These are phyloP conservation scores for Fremontodendron californicum DNA, from an alignment of 345 rosid species.

Conservation along the genomic window DNA sequence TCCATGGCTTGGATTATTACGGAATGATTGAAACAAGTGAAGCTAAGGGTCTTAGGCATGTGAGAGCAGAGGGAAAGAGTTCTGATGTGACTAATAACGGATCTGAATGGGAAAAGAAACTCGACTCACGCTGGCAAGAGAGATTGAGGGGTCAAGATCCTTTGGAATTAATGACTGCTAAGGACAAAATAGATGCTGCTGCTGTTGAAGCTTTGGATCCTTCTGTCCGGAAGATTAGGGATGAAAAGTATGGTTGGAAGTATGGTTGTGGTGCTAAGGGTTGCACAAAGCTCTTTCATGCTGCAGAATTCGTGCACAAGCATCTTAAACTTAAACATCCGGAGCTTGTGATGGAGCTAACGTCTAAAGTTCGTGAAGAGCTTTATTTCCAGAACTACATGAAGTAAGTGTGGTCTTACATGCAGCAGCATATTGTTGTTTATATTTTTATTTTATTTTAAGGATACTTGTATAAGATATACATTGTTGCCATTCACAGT, in stretches of 20 bases:
- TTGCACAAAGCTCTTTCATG: slow-evolving; percentile 98
- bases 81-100: slow-evolving; percentile 47
- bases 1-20: slow-evolving; percentile 90
- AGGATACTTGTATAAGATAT: not conserved
- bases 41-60: slow-evolving; percentile 87
- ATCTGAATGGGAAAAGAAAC: slow-evolving; percentile 69
- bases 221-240: slow-evolving; percentile 89
- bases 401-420: slow-evolving; percentile 53
- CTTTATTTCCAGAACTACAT: slow-evolving; percentile 91
- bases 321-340: slow-evolving; percentile 97
- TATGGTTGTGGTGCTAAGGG: slow-evolving; percentile 99
- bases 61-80: slow-evolving; percentile 75
- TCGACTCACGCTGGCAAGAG: slow-evolving; percentile 83
- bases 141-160: slow-evolving; percentile 88
- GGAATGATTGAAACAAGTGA: slow-evolving; percentile 82
- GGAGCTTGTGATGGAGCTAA: slow-evolving; percentile 73
- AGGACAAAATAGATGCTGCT: slow-evolving; percentile 84
- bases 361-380: slow-evolving; percentile 93
- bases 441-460: slow-evolving; percentile 10
- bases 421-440: not conserved
- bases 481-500: slow-evolving; percentile 39
- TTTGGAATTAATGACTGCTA: slow-evolving; percentile 88
- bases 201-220: slow-evolving; percentile 82
- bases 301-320: slow-evolving; percentile 97
- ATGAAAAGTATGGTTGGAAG: slow-evolving; percentile 99